Evolutionary conservation across 1,284 basidiomycete species (phyloP).

Genomic region (Kalmanozyma brasiliensis): DNA sequence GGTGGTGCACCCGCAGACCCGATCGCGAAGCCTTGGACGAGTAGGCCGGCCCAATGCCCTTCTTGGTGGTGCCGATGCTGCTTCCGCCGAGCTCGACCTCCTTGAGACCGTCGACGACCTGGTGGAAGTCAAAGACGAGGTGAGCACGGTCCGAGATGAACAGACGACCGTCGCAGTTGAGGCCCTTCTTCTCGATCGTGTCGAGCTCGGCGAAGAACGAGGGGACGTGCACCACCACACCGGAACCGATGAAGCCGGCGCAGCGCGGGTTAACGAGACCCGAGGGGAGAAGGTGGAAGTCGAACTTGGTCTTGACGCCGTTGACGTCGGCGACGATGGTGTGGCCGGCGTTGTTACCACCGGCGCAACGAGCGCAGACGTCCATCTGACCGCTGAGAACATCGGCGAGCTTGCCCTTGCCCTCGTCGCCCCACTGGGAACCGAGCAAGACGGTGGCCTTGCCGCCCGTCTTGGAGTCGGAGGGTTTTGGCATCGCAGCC

Average conservation of each 20-base stretch:
- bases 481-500: constrained; percentile 65
- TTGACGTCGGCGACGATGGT: constrained; percentile 88
- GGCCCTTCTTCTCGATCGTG: constrained; percentile 79
- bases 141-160: constrained; percentile 96
- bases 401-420: constrained; percentile 67
- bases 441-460: constrained; percentile 66
- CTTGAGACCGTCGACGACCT: constrained; percentile 98
- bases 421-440: constrained; percentile 67
- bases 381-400: constrained; percentile 77
- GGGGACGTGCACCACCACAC: constrained; percentile 93
- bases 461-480: constrained; percentile 57
- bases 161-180: constrained; percentile 85
- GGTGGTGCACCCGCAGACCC: constrained; percentile 92
- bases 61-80: constrained; percentile 95
- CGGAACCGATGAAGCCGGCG: constrained; percentile 87
- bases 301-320: constrained; percentile 83
- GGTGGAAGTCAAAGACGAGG: constrained; percentile 98
- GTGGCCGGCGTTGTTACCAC: constrained; percentile 98
- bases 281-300: constrained; percentile 93
- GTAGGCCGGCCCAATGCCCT: constrained; percentile 97
- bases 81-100: constrained; percentile 93
- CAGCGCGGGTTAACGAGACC: constrained; percentile 91
- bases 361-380: constrained; percentile 94
- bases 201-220: constrained; percentile 95
- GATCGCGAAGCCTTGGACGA: constrained; percentile 96